A percentile compares a stretch with the other conserved stretches of the same genome.
Evolutionary conservation across 2,329 filamentous ascomycete genomes (phyloP).

Genomic region (Nothopassalora personata): DNA sequence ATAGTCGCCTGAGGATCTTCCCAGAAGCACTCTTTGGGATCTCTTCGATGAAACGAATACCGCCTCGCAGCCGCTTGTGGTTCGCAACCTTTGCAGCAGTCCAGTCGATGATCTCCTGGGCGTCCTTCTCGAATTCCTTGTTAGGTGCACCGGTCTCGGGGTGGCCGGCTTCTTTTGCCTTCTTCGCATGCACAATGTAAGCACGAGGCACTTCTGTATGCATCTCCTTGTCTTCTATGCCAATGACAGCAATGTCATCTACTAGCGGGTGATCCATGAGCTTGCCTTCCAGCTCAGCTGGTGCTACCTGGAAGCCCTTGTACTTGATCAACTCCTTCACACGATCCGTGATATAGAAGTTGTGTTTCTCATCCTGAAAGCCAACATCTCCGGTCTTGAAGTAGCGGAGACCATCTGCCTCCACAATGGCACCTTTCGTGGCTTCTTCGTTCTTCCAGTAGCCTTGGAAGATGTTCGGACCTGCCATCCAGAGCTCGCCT

Average conservation of each 20-base stretch:
- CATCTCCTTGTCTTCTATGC: slow-evolving; percentile 40
- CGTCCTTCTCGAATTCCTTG: slow-evolving; percentile 28
- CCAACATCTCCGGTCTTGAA: slow-evolving; percentile 90
- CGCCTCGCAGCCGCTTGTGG: slow-evolving; percentile 44
- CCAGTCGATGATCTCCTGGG: slow-evolving; percentile 40
- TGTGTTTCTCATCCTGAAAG: slow-evolving; percentile 67
- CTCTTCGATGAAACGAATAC: slow-evolving; percentile 43
- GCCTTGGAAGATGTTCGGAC: slow-evolving; percentile 74
- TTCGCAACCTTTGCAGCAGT: slow-evolving; percentile 42
- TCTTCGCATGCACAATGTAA: slow-evolving; percentile 39
- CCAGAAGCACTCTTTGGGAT: slow-evolving; percentile 46
- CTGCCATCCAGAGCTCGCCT: slow-evolving; percentile 62
- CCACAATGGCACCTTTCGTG: slow-evolving; percentile 59
- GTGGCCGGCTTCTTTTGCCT: slow-evolving; percentile 32
- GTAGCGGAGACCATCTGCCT: slow-evolving; percentile 60
- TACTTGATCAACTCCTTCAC: slow-evolving; percentile 67
- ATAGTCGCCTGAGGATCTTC: slow-evolving; percentile 44
- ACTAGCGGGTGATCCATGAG: slow-evolving; percentile 41
- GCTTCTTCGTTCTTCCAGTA: slow-evolving; percentile 71
- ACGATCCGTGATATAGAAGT: slow-evolving; percentile 87
- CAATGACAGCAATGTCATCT: slow-evolving; percentile 44
- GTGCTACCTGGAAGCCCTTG: slow-evolving; percentile 43
- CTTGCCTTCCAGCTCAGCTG: slow-evolving; percentile 45
- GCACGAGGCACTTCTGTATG: slow-evolving; percentile 46
- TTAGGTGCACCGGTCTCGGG: slow-evolving; percentile 14